phyloP scores from a whole-genome alignment of 2,329 filamentous ascomycete genomes.

The Leptographium galeiforme region DNA sequence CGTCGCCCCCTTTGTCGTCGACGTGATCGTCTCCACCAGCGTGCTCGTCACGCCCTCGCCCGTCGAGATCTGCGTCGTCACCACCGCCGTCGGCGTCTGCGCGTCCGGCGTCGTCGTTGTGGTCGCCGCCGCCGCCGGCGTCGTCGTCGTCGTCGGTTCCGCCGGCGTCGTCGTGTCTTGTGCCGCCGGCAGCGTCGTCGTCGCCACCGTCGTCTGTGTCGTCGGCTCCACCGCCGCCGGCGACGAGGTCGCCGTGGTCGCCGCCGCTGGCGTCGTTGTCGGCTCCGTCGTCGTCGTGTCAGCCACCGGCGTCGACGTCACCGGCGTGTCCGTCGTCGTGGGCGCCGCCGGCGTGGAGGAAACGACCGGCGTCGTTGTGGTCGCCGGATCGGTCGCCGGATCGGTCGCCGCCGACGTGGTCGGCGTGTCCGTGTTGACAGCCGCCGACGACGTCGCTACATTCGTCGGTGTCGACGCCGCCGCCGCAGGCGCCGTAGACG shows the following conservation, averaged over 20 bases:
- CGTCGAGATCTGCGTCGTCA: slow-evolving; percentile 21
- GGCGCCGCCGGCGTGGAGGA: neutral
- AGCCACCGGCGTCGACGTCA: neutral
- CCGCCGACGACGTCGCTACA: neutral
- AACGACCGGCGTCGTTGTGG: neutral
- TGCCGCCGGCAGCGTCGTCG: neutral
- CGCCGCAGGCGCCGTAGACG: neutral
- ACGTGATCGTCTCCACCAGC: slow-evolving; percentile 10
- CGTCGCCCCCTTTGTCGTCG: slow-evolving; percentile 5
- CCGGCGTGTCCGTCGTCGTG: neutral
- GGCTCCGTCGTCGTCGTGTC: neutral
- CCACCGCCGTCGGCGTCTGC: slow-evolving; percentile 23
- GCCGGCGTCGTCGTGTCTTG: neutral
- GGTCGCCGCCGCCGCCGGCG: slow-evolving; percentile 2
- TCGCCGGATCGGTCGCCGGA: slow-evolving; percentile 13
- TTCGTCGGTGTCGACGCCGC: neutral
- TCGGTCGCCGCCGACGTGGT: neutral
- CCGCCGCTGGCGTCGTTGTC: neutral
- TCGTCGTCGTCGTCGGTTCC: slow-evolving; percentile 7
- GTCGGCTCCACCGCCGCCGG: neutral
- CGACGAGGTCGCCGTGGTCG: neutral
- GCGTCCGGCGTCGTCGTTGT: slow-evolving; percentile 5
- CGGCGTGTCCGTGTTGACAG: neutral
- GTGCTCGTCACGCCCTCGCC: slow-evolving; percentile 9
- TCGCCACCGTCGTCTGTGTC: neutral